Percentiles rank a stretch among this genome's conserved stretches.
Evolutionary conservation across 2,329 filamentous ascomycete species (phyloP).

Genomic region (Neofusicoccum ribis): DNA sequence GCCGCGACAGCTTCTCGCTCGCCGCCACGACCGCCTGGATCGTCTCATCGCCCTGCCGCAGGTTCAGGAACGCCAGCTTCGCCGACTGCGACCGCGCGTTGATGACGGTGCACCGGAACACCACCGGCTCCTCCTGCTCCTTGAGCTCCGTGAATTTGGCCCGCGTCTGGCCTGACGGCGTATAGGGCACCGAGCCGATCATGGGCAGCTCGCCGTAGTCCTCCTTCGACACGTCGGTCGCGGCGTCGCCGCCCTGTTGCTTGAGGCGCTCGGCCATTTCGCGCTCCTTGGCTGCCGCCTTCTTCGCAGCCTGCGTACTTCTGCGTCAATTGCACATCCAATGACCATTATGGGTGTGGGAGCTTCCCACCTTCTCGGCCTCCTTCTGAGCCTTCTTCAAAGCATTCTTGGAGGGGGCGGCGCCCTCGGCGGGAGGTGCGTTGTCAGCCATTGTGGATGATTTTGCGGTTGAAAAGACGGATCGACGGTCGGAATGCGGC

Average conservation of each 20-base stretch:
- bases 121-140: conserved; percentile 54
- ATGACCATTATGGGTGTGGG: not conserved
- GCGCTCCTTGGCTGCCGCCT: conserved; percentile 39
- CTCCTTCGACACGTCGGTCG: conserved; percentile 66
- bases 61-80: conserved; percentile 87
- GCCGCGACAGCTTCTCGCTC: conserved; percentile 64
- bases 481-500: not conserved
- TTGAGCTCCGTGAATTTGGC: conserved; percentile 55
- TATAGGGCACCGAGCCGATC: conserved; percentile 53
- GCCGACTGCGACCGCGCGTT: conserved; percentile 86
- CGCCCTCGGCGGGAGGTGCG: conserved; percentile 24
- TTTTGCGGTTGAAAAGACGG: not conserved
- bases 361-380: conserved; percentile 37
- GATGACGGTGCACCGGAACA: conserved; percentile 78
- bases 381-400: conserved; percentile 45
- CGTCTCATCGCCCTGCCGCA: conserved; percentile 72
- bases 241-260: conserved; percentile 66
- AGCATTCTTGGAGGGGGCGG: conserved; percentile 40
- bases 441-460: conserved; percentile 33
- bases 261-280: conserved; percentile 53
- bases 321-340: conserved; percentile 21
- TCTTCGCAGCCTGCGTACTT: conserved; percentile 39
- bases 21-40: conserved; percentile 79
- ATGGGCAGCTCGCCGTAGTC: conserved; percentile 75
- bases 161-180: conserved; percentile 56